Base-by-base conservation (phyloP, 2,329 filamentous ascomycete species). In the Fusarium keratoplasticum region DNA sequence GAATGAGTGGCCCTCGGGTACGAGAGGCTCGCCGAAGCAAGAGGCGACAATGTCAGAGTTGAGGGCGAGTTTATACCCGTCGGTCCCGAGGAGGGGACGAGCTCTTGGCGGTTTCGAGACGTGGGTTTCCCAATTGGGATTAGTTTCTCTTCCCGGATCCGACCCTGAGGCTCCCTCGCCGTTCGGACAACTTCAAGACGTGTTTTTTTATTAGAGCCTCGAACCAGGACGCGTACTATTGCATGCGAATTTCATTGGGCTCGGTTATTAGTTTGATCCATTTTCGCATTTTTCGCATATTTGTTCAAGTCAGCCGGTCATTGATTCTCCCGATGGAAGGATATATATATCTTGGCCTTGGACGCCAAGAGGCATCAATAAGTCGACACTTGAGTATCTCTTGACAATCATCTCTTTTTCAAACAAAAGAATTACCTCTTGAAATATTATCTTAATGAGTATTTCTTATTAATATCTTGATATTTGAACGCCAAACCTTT, bases 61-160 rank as follows among this genome's bases (percentile, higher is more conserved):
- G 36, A 59, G 11, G 36, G 68, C 66, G 60, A 65, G 67, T 47
- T 74, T n/a, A 65, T 73, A 64, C 54, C 73, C 73, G 70, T 77
- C 76, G 76, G 76, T 72, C 76, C 76, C 76, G 76, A 77, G 55
- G 65, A 72, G 61, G 72, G 55, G 72, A 59, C 18, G 29, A 20
- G 35, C 40, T 61, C 63, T 55, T 64, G 42, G 59, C 47, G 50
- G 13, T 38, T 40, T 62, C 68, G 42, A 54, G 25, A 60, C 54
- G 33, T 57, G 60, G 25, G n/a, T 47, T 60, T 73, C 76, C 64
- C 66, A 71, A 72, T 57, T 14, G 16, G 58, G 77, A 18, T 62
- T 79, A 78, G 77, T 69, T 63, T 7, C 63, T 55, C 36, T 55
- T n/a, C 40, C 73, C 71, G 75, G 76, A 70, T 73, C 75, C 76